phyloP scores from a whole-genome alignment of 2,329 filamentous ascomycete genomes.

The Colletotrichum lupini region DNA sequence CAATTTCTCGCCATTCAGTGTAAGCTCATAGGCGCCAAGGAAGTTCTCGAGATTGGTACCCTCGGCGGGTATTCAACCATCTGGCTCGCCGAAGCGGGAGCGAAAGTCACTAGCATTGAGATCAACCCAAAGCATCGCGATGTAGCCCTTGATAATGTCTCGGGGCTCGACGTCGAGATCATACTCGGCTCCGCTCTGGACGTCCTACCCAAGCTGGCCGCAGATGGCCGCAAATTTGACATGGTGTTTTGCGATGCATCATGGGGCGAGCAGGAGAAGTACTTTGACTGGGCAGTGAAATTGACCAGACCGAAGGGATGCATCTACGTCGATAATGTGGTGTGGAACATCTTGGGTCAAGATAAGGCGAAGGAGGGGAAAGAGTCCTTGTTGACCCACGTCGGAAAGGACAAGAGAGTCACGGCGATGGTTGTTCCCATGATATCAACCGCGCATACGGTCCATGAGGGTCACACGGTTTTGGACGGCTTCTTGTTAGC shows the following conservation, averaged over 20 bases:
- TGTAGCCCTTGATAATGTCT: constrained; percentile 58
- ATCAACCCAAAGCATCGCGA: constrained; percentile 55
- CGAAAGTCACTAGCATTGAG: constrained; percentile 63
- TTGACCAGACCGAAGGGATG: constrained; percentile 52
- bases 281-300: constrained; percentile 57
- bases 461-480: background rate
- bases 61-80: constrained; percentile 65
- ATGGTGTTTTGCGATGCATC: constrained; percentile 66
- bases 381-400: constrained; percentile 38
- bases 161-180: constrained; percentile 56
- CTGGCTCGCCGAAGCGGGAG: constrained; percentile 57
- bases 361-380: constrained; percentile 4
- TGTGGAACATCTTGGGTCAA: constrained; percentile 43
- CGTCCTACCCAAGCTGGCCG: constrained; percentile 47
- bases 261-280: constrained; percentile 59
- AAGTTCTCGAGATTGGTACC: constrained; percentile 65
- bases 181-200: constrained; percentile 57
- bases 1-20: constrained; percentile 53
- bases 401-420: constrained; percentile 40
- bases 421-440: constrained; percentile 41
- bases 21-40: constrained; percentile 47
- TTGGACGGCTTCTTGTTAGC: constrained; percentile 1
- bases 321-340: constrained; percentile 63
- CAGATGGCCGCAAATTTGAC: constrained; percentile 57
- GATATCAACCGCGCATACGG: constrained; percentile 7